phyloP scores from a whole-genome alignment of 768 basidiomycete species.

The Artomyces pyxidatus region DNA sequence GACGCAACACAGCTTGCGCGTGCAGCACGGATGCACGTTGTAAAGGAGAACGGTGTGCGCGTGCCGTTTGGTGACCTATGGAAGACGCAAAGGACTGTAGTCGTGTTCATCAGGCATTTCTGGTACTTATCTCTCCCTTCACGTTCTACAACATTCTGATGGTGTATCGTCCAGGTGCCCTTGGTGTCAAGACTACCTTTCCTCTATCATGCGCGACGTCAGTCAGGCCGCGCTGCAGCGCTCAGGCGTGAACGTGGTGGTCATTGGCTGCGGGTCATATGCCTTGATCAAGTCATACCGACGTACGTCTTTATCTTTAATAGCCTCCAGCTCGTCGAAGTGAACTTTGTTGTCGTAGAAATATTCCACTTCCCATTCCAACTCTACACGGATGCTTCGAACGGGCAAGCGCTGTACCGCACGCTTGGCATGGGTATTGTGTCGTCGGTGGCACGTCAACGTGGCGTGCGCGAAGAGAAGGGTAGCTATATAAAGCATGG shows the following conservation, averaged over 20 bases:
- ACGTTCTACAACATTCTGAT: slow-evolving; percentile 3
- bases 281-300: slow-evolving; percentile 71
- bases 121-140: slow-evolving; percentile 34
- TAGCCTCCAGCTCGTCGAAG: background rate
- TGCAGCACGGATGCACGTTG: slow-evolving; percentile 55
- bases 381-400: slow-evolving; percentile 72
- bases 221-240: slow-evolving; percentile 37
- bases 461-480: slow-evolving; percentile 18
- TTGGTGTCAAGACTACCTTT: slow-evolving; percentile 82
- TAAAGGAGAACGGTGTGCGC: slow-evolving; percentile 58
- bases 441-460: slow-evolving; percentile 32
- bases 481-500: slow-evolving; percentile 63
- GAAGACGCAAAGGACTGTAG: slow-evolving; percentile 48
- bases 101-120: slow-evolving; percentile 85
- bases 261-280: slow-evolving; percentile 74
- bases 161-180: slow-evolving; percentile 47
- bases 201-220: slow-evolving; percentile 47
- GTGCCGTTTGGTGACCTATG: slow-evolving; percentile 67
- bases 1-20: slow-evolving; percentile 48
- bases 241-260: slow-evolving; percentile 50
- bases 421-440: slow-evolving; percentile 70
- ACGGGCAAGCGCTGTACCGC: slow-evolving; percentile 48
- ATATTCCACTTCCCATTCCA: slow-evolving; percentile 66
- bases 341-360: slow-evolving; percentile 26
- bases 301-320: slow-evolving; percentile 29